Evolutionary conservation across 345 rosid genomes (phyloP).

Genomic region (Turnera subulata): DNA sequence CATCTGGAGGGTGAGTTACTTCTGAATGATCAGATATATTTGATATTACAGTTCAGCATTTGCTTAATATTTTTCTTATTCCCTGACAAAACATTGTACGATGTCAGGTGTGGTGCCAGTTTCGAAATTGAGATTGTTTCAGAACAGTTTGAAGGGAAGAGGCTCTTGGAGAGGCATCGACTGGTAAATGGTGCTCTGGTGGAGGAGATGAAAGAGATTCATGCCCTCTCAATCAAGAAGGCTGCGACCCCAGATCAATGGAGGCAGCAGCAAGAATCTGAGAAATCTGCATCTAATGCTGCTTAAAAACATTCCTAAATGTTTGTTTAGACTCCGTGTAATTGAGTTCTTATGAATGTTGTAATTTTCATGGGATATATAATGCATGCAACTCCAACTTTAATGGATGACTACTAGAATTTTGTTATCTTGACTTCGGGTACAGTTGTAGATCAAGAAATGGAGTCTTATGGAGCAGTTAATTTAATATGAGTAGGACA

Average conservation of each 20-base stretch:
- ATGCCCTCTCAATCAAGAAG: conserved; percentile 84
- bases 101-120: conserved; percentile 77
- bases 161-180: conserved; percentile 81
- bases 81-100: neutral
- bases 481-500: too few relatives aligned
- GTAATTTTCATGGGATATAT: too few relatives aligned
- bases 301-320: conserved; percentile 16
- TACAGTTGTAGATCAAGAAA: too few relatives aligned
- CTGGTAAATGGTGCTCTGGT: conserved; percentile 68
- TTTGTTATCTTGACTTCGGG: too few relatives aligned
- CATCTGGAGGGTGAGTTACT: conserved; percentile 81
- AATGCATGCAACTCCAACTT: too few relatives aligned
- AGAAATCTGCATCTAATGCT: conserved; percentile 25
- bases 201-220: conserved; percentile 86
- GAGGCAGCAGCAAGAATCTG: conserved; percentile 57
- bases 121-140: conserved; percentile 68
- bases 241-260: conserved; percentile 67
- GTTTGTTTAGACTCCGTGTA: neutral
- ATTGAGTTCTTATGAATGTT: too few relatives aligned
- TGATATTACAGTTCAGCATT: neutral
- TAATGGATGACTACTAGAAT: too few relatives aligned
- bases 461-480: too few relatives aligned
- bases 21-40: neutral
- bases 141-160: conserved; percentile 77
- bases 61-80: neutral